These are phyloP conservation scores for Aquilaria agallochum DNA, from an alignment of 441 rosid species.

Conservation along the genomic window DNA sequence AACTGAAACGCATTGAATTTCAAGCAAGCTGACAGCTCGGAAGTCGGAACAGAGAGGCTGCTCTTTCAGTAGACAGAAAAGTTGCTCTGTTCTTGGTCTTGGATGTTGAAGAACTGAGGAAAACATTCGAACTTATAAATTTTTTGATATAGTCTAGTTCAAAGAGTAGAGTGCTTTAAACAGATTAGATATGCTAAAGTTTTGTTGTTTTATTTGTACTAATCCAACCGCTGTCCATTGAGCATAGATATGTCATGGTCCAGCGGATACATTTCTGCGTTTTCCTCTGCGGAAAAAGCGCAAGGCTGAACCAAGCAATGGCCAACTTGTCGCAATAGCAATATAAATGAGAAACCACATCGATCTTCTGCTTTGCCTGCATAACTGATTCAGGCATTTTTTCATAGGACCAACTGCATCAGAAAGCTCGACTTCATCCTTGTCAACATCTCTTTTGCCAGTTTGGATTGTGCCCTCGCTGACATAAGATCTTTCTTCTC, in stretches of 20 bases:
- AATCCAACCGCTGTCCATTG: no score
- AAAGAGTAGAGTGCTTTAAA: no score
- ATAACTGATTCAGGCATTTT: conserved; percentile 41
- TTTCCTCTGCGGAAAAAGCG: conserved; percentile 36
- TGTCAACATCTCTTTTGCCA: conserved; percentile 12
- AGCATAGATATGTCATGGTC: neutral
- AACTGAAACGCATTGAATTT: no score
- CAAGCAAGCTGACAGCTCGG: no score
- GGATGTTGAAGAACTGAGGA: no score
- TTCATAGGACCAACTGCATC: conserved; percentile 17
- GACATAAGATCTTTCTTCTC: conserved; percentile 15
- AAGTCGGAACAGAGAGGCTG: no score
- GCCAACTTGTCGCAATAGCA: conserved; percentile 56
- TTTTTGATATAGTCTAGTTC: no score
- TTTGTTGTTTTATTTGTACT: no score
- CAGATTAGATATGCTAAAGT: no score
- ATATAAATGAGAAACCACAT: conserved; percentile 49
- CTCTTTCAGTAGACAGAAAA: no score
- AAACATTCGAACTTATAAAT: no score
- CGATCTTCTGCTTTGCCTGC: conserved; percentile 27
- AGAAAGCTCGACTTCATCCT: conserved; percentile 12
- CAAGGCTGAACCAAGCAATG: conserved; percentile 47
- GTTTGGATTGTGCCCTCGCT: conserved; percentile 11
- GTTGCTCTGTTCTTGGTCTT: no score
- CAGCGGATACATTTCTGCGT: conserved; percentile 19